Evolutionary conservation across 139 green algal genomes (phyloP).

Genomic region (Asterochloris sp.): DNA sequence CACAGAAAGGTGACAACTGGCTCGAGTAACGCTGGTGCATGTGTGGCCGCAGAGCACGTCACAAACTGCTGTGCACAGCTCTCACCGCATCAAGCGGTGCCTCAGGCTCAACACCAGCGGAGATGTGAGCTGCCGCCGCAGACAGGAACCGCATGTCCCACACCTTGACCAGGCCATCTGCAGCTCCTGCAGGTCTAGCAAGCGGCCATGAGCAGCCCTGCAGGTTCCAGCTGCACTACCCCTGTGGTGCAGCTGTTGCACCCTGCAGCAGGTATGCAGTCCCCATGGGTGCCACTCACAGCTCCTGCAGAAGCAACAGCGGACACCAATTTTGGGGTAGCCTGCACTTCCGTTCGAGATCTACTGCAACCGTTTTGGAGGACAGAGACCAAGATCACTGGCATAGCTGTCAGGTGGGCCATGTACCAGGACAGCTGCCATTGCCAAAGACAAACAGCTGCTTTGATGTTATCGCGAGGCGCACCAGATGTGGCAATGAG

Average conservation of each 20-base stretch:
- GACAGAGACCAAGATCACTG: neutral
- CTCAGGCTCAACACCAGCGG: no score
- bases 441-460: neutral
- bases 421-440: neutral
- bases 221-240: neutral
- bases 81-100: no score
- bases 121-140: neutral
- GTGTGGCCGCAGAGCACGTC: no score
- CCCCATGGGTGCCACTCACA: neutral
- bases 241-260: neutral
- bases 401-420: neutral
- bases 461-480: neutral
- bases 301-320: neutral
- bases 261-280: neutral
- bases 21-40: no score
- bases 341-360: neutral
- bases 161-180: slow-evolving; percentile 67
- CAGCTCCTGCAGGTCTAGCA: slow-evolving; percentile 13
- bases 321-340: neutral
- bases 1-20: no score
- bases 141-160: slow-evolving; percentile 60
- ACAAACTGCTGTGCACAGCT: no score
- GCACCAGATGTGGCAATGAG: slow-evolving; percentile 48
- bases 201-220: neutral
- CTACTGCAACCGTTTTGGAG: neutral